Conservation (phyloP, 2,329 filamentous ascomycete genomes). For the Calonectria pteridis region DNA sequence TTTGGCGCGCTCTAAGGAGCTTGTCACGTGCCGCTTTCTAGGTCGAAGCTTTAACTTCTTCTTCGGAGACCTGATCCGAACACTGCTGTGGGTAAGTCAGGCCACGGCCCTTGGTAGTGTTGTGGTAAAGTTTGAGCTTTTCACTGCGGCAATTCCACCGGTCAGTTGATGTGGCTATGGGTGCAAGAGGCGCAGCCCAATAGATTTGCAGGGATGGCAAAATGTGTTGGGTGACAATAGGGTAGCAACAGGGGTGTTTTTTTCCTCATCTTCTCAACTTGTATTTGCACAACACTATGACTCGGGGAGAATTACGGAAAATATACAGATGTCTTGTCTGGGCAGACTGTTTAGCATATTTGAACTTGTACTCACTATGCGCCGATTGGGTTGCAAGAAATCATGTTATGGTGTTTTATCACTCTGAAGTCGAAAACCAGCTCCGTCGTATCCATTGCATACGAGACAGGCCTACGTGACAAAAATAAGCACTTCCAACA, state of each 20-base stretch:
- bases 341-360: neutral
- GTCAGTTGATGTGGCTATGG: no score
- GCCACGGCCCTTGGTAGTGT: no score
- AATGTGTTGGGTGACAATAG: neutral
- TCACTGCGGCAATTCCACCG: neutral
- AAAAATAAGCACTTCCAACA: neutral
- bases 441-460: neutral
- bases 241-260: neutral
- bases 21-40: neutral
- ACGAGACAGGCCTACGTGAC: neutral
- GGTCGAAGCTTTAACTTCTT: neutral
- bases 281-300: neutral
- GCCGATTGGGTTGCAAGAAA: neutral
- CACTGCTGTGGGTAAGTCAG: neutral
- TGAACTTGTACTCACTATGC: neutral
- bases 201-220: neutral
- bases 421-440: neutral
- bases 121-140: neutral
- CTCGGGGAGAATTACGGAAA: neutral
- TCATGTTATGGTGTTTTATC: neutral
- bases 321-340: neutral
- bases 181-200: neutral
- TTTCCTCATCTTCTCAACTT: neutral
- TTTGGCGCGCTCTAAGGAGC: neutral
- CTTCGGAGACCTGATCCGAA: neutral